Base-by-base conservation (phyloP, 2,329 filamentous ascomycete genomes). In the Meredithiella fracta region DNA sequence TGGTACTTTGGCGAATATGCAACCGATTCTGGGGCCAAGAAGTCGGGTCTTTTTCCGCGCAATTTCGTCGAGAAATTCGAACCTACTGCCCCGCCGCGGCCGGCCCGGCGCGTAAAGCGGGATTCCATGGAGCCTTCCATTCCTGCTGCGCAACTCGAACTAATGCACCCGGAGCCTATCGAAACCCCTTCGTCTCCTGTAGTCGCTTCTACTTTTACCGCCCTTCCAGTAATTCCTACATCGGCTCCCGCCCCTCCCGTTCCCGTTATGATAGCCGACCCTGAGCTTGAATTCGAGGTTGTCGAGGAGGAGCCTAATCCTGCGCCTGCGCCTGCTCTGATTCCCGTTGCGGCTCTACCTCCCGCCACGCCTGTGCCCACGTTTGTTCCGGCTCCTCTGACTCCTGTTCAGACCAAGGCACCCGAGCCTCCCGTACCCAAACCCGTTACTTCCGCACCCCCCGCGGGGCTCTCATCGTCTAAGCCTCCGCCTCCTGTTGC, bases 51-150 rank as follows among this genome's bases (percentile, higher is more conserved):
- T 63, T 97, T 96, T 68, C 91, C 89, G 53, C 84, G 85, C 67
- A 98, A 97, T 71, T 98, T 98, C 67, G 92, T 98, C 65, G 92
- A 98, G 70, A 88, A 84, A 70, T 94, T 88, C 69, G 91, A 97
- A 68, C 92, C 92, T 38, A 85, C 82, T 57, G 85, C 91, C 60
- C 92, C 92, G 59, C 88, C 90, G 59, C 82, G 92, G 58, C 92
- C 92, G 58, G 77, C 79, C 60, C 82, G 92, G 15, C 82, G 86
- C 62, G 70, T 77, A 54, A 90, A 84, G 72, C 85, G 80, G 66
- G 80, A 84, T 38, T 61, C 65, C 59, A 65, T 69, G 31, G 62
- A 64, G 25, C 66, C 68, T 56, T 63, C 65, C 22, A 64, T 67
- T 26, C 64, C 20, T 8, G 29, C 62, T 29, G 65, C 64, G 56